These are phyloP conservation scores for Craspedostauros australis DNA, from an alignment of 108 stramenopile genomes.

Conservation along the genomic window DNA sequence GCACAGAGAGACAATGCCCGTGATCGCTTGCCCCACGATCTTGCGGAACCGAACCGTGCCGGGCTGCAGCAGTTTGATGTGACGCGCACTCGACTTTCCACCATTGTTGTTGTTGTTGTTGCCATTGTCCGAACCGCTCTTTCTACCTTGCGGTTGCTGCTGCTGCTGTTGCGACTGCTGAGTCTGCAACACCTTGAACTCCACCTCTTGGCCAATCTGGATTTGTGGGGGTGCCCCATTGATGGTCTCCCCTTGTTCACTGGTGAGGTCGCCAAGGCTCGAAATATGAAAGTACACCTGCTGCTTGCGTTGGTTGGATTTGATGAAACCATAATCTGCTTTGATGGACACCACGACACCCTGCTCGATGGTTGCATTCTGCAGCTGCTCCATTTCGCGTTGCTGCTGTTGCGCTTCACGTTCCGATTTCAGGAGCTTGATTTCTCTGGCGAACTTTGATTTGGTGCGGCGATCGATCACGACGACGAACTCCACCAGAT, in stretches of 20 bases:
- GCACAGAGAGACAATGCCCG: conserved; percentile 49
- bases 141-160: not conserved
- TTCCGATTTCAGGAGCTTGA: conserved; percentile 56
- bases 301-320: conserved; percentile 39
- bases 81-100: conserved; percentile 47
- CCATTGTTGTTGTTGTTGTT: not conserved
- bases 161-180: not conserved
- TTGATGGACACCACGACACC: conserved; percentile 59
- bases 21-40: conserved; percentile 48
- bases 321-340: conserved; percentile 61
- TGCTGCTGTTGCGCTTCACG: conserved; percentile 39
- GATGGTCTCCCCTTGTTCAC: conserved; percentile 14
- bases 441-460: conserved; percentile 46
- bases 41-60: conserved; percentile 68
- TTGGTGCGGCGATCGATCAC: conserved; percentile 56
- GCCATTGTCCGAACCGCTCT: conserved; percentile 2
- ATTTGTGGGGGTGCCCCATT: conserved; percentile 19
- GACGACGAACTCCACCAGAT: conserved; percentile 59
- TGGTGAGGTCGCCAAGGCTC: conserved; percentile 23
- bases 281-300: conserved; percentile 73
- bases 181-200: conserved; percentile 69
- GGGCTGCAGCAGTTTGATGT: conserved; percentile 45
- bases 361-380: conserved; percentile 49
- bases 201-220: conserved; percentile 60
- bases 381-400: conserved; percentile 42